A percentile compares a stretch with the other conserved stretches of the same genome.
phyloP scores from a whole-genome alignment of 805 yeast species.

The Barnettozyma botsteinii region DNA sequence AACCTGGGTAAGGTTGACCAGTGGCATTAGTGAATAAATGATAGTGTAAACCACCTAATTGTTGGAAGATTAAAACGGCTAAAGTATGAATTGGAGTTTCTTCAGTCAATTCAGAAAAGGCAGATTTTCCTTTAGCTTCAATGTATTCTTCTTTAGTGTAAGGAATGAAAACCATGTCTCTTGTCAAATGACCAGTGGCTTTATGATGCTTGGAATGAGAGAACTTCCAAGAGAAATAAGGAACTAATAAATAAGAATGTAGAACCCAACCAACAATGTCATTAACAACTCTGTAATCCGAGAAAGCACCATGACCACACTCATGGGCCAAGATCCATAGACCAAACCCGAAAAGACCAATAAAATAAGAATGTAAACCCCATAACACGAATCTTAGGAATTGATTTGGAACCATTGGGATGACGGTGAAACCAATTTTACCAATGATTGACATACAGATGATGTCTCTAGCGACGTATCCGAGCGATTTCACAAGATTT shows the following conservation, averaged over 20 bases:
- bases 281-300: constrained; percentile 46
- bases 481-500: constrained; percentile 41
- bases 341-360: constrained; percentile 51
- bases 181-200: constrained; percentile 54
- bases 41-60: constrained; percentile 48
- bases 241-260: constrained; percentile 52
- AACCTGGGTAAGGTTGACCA: constrained; percentile 45
- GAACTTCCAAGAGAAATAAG: constrained; percentile 59
- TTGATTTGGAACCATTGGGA: constrained; percentile 35
- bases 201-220: constrained; percentile 58
- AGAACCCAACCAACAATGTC: constrained; percentile 56
- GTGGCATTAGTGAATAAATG: constrained; percentile 50
- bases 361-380: constrained; percentile 33
- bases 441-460: constrained; percentile 38
- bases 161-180: constrained; percentile 59
- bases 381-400: constrained; percentile 36
- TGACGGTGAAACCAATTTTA: constrained; percentile 36
- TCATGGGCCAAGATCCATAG: constrained; percentile 60
- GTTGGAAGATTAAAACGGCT: constrained; percentile 42
- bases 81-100: constrained; percentile 51
- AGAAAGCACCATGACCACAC: constrained; percentile 61
- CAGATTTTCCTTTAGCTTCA: constrained; percentile 28
- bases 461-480: constrained; percentile 50
- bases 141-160: constrained; percentile 42
- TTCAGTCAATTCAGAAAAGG: constrained; percentile 42